Evolutionary conservation across 2,329 filamentous ascomycete species (phyloP).

Genomic region (Arthrobotrys sphaeroides): DNA sequence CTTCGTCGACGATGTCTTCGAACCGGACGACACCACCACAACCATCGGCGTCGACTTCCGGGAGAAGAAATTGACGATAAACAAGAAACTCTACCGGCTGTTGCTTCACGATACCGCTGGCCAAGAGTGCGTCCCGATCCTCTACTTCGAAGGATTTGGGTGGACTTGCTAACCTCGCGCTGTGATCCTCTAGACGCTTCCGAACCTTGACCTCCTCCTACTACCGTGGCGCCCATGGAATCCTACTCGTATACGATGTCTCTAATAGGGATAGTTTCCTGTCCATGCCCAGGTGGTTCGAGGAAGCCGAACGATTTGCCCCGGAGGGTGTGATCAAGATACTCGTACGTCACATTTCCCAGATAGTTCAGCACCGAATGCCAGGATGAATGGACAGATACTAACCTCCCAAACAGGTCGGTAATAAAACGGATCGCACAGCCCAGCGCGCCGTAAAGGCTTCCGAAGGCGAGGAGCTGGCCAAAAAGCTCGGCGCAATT

Average conservation of each 20-base stretch:
- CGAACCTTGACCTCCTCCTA: constrained; percentile 66
- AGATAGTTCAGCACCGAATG: too few relatives aligned
- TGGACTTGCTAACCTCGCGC: neutral
- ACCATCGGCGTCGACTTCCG: constrained; percentile 70
- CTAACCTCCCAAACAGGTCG: too few relatives aligned
- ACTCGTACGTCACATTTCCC: constrained; percentile 60
- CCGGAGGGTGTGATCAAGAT: constrained; percentile 65
- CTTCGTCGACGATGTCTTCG: constrained; percentile 70
- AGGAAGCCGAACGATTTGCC: constrained; percentile 66
- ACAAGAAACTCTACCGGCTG: constrained; percentile 66
- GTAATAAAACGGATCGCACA: constrained; percentile 66
- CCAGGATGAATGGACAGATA: too few relatives aligned
- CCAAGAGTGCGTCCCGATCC: constrained; percentile 55
- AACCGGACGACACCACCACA: constrained; percentile 67
- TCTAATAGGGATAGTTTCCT: constrained; percentile 66
- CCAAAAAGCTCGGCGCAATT: constrained; percentile 63
- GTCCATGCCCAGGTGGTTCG: constrained; percentile 68
- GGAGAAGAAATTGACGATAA: constrained; percentile 67
- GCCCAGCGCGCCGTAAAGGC: constrained; percentile 63
- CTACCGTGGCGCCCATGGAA: constrained; percentile 66
- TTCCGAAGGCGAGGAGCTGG: constrained; percentile 65
- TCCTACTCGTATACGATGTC: constrained; percentile 66
- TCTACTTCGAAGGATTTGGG: too few relatives aligned
- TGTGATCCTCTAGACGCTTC: constrained; percentile 60
- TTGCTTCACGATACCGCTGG: constrained; percentile 67